A percentile compares a stretch with the other conserved stretches of the same genome.
Evolutionary conservation across 257 asterid genomes (phyloP).

Genomic region (Eucommia ulmoides): DNA sequence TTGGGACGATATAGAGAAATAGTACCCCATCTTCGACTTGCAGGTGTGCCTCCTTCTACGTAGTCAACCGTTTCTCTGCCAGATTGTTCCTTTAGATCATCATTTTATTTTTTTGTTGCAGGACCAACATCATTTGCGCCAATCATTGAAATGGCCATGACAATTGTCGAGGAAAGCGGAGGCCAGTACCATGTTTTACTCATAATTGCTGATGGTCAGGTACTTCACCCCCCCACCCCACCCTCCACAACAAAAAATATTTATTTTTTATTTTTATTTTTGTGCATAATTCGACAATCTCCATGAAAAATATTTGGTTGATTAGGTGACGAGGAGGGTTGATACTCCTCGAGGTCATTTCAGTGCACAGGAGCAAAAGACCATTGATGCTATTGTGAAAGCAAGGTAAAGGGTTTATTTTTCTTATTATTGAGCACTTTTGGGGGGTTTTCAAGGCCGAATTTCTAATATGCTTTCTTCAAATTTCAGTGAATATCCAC

Average conservation of each 20-base stretch:
- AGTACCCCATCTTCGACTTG: conserved; percentile 30
- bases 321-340: background rate
- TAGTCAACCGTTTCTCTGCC: background rate
- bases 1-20: conserved; percentile 24
- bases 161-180: conserved; percentile 34
- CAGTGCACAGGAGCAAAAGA: background rate
- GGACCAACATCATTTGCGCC: conserved; percentile 50
- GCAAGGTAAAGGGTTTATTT: conserved; percentile 4
- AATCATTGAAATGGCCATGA: conserved; percentile 39
- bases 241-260: too few relatives aligned
- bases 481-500: background rate
- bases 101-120: background rate
- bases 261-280: conserved; percentile 1
- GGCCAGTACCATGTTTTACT: conserved; percentile 52
- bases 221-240: conserved; percentile 1
- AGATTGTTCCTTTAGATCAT: background rate
- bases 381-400: background rate
- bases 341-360: background rate
- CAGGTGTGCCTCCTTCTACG: conserved; percentile 11
- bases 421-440: background rate
- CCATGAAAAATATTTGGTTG: background rate
- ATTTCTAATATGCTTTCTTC: background rate
- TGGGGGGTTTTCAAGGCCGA: background rate
- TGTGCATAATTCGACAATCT: background rate
- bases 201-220: conserved; percentile 54